Percentiles rank a stretch among this genome's conserved stretches.
phyloP scores from a whole-genome alignment of 768 basidiomycete genomes.

The Serendipita indica region DNA sequence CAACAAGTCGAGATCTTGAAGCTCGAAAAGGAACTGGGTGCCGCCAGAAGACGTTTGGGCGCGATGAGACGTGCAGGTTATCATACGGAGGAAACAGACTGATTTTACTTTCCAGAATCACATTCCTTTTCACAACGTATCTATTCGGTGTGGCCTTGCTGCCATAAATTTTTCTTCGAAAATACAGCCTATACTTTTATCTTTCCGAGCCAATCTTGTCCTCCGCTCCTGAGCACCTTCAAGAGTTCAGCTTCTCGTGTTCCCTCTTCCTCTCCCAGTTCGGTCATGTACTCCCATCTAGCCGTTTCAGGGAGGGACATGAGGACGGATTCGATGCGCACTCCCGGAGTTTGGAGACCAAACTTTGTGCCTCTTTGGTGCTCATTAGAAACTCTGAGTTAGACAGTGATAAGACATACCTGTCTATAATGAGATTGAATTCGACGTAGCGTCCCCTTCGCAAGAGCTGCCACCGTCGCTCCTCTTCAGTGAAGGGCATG shows the following conservation, averaged over 20 bases:
- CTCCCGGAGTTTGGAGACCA: slow-evolving; percentile 68
- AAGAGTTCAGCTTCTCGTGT: slow-evolving; percentile 54
- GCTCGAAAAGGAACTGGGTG: slow-evolving; percentile 88
- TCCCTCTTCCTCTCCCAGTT: slow-evolving; percentile 45
- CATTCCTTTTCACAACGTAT: too few relatives aligned
- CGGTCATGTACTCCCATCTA: slow-evolving; percentile 80
- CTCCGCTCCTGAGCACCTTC: slow-evolving; percentile 34
- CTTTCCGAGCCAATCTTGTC: background rate
- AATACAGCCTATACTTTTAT: background rate
- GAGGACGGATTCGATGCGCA: slow-evolving; percentile 76
- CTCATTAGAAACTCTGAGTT: background rate
- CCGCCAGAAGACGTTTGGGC: slow-evolving; percentile 65
- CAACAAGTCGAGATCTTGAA: slow-evolving; percentile 97
- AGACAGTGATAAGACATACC: background rate
- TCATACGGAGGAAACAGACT: slow-evolving; percentile 73
- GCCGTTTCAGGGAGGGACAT: slow-evolving; percentile 83
- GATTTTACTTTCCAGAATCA: background rate
- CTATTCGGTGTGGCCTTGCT: too few relatives aligned
- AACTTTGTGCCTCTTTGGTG: slow-evolving; percentile 62
- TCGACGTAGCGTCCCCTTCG: slow-evolving; percentile 89
- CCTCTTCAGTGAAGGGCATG: slow-evolving; percentile 31
- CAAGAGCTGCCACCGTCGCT: slow-evolving; percentile 86
- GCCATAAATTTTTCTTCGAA: background rate
- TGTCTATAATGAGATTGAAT: slow-evolving; percentile 75
- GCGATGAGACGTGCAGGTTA: slow-evolving; percentile 82